Percentiles rank a stretch among this genome's conserved stretches.
Conservation (phyloP, 1,139 yeast genomes). For the Blastobotrys elegans region DNA sequence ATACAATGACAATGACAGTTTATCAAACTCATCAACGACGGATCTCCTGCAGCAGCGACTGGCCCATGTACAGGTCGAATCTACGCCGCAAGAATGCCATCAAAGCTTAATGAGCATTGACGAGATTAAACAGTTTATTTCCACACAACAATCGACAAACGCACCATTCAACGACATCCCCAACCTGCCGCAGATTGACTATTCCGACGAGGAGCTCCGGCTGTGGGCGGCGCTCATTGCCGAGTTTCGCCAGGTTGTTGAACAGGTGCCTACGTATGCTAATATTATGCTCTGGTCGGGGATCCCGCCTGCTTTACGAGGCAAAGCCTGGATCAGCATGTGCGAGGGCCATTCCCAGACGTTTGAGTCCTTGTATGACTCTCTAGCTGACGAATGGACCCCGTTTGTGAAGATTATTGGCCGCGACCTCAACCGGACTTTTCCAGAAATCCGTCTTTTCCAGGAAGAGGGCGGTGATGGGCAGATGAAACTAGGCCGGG, state of each 20-base stretch:
- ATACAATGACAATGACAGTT: background rate
- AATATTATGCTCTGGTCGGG: constrained; percentile 34
- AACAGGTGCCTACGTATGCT: constrained; percentile 32
- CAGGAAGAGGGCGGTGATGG: constrained; percentile 43
- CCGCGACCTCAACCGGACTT: constrained; percentile 60
- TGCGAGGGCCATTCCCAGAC: constrained; percentile 32
- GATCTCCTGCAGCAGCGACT: constrained; percentile 11
- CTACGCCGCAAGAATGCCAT: constrained; percentile 13
- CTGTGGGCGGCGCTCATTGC: constrained; percentile 36
- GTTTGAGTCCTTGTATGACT: constrained; percentile 37
- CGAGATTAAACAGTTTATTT: constrained; percentile 15
- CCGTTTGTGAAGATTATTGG: constrained; percentile 51
- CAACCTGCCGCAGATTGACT: constrained; percentile 19
- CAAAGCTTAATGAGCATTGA: constrained; percentile 12
- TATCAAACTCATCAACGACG: background rate
- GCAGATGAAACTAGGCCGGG: constrained; percentile 46
- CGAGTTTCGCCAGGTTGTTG: constrained; percentile 33
- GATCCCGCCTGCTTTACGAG: constrained; percentile 38
- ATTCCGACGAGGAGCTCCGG: constrained; percentile 29
- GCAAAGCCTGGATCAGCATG: constrained; percentile 37
- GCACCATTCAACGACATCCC: constrained; percentile 28
- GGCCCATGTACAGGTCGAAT: constrained; percentile 9
- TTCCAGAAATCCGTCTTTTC: constrained; percentile 54
- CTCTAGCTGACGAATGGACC: constrained; percentile 40
- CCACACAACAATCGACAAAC: constrained; percentile 10